A percentile compares a stretch with the other conserved stretches of the same genome.
phyloP scores from a whole-genome alignment of 2,329 filamentous ascomycete species.

The Calonectria hongkongensis region DNA sequence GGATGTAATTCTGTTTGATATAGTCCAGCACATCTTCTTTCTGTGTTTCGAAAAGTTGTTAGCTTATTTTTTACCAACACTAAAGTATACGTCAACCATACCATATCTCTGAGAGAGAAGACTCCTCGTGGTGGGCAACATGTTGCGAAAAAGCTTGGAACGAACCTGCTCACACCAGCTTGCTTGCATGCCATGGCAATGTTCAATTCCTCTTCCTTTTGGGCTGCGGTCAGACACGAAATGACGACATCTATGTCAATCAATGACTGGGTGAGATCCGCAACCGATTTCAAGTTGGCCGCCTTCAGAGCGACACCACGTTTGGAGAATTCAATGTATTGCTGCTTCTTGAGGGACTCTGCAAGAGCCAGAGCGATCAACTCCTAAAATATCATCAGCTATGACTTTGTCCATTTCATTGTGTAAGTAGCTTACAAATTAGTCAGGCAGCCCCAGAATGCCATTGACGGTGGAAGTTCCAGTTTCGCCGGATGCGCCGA shows the following conservation, averaged over 20 bases:
- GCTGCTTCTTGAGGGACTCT: not conserved
- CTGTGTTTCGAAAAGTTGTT: not conserved
- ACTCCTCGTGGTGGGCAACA: not conserved
- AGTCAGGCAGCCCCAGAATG: not conserved
- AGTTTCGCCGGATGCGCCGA: not conserved
- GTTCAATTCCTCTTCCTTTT: not conserved
- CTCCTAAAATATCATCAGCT: not conserved
- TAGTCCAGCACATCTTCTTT: not conserved
- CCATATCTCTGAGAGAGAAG: not conserved
- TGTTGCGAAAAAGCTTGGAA: not conserved
- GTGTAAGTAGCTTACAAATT: not conserved
- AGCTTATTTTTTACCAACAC: not conserved
- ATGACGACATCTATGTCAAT: not conserved
- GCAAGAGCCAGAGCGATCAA: not conserved
- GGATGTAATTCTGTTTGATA: conserved; percentile 56
- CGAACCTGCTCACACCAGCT: not conserved
- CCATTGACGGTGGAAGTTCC: not conserved
- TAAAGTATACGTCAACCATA: not conserved
- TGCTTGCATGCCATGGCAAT: not conserved
- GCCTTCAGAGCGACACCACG: not conserved
- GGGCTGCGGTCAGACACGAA: not conserved
- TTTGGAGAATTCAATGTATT: not conserved
- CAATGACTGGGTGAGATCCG: not conserved
- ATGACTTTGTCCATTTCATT: too few species aligned
- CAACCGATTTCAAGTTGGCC: not conserved